Base-by-base conservation (phyloP, 352 stramenopile species). In the Saprolegnia parasitica region DNA sequence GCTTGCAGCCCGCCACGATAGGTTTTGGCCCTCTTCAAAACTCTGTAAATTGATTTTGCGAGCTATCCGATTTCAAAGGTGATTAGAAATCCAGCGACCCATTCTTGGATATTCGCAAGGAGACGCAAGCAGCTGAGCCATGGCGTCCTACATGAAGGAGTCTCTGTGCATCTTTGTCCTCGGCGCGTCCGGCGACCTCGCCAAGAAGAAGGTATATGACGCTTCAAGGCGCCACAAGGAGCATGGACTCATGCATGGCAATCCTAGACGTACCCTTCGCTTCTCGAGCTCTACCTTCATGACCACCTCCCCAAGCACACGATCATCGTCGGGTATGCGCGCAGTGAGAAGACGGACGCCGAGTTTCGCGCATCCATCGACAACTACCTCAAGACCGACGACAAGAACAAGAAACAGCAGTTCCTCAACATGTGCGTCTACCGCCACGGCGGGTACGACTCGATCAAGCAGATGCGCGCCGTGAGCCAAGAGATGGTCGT, bases 221-320 rank as follows among this genome's bases (percentile, higher is more conserved):
- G 16, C 20, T 15, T 5, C 24, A 9, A 21, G n/a, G 9, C 58
- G 21, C 15, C 13, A 4, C 16, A 13, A 20, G 20, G 24, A 23
- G 18, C 11, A 49, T 39, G 23, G 8, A 49, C 42, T 49, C 42
- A 49, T 49, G 42, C 42, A 49, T 49, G 42, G 42, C 42, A 8
- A 35, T 35, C 29, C 9, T 56, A 67, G 73, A 85, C 78, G 21
- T 86, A 78, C 67, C 78, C 78, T n/a, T 77, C 78, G 16, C 56
- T 85, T 24, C 81, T 84, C 72, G 67, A 73, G n/a, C 65, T 85
- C 5, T 83, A 68, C 63, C 65, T 42, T 20, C 64, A 80, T 24
- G 66, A 70, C n/a, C 66, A 77, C 40, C 64, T 84, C n/a, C 74
- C 73, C 0, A 67, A 5, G 9, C 61, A 76, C 50, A 80, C 68